These are phyloP conservation scores for Solanum neorickii DNA, from an alignment of 257 asterid genomes.

Conservation along the genomic window DNA sequence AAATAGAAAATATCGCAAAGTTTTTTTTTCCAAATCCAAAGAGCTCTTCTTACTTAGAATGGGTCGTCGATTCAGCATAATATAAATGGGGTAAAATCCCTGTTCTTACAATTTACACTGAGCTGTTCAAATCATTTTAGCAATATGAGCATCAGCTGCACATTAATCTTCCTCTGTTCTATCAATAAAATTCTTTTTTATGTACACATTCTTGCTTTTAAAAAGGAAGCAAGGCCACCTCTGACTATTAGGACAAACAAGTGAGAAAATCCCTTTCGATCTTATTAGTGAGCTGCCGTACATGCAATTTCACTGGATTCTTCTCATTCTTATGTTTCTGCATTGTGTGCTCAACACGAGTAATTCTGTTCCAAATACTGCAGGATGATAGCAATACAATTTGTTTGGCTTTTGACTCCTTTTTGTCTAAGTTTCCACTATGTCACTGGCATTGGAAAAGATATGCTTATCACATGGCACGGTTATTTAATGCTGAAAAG, in stretches of 20 bases:
- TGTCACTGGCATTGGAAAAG: constrained; percentile 85
- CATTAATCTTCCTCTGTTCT: neutral
- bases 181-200: neutral
- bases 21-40: neutral
- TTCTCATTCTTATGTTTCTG: neutral
- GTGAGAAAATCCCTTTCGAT: neutral
- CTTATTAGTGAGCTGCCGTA: neutral
- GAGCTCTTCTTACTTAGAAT: neutral
- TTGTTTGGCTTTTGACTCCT: constrained; percentile 59
- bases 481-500: constrained; percentile 40
- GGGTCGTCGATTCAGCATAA: neutral
- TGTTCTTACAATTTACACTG: neutral
- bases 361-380: constrained; percentile 7
- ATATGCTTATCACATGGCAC: constrained; percentile 60
- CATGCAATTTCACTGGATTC: neutral
- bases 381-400: constrained; percentile 66
- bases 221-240: neutral
- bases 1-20: neutral
- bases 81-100: neutral
- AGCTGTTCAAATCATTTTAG: neutral
- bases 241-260: neutral
- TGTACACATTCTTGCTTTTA: neutral
- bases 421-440: constrained; percentile 63
- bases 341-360: neutral
- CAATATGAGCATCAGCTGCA: neutral